Base-by-base conservation (phyloP, 306 rosid genomes). In the Sophora flavescens region DNA sequence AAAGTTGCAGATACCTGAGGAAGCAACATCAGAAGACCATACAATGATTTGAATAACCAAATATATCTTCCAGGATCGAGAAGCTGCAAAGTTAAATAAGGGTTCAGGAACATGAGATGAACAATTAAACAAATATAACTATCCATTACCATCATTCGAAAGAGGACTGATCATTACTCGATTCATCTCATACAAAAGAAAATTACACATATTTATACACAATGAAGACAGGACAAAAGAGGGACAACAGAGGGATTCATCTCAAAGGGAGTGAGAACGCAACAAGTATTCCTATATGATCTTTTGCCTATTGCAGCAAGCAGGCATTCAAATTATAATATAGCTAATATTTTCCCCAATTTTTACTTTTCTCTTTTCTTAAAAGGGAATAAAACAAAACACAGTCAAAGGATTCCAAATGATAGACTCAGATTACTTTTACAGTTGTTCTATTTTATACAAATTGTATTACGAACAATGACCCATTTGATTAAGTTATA, bases 11-110 rank as follows among this genome's bases (percentile, higher is more conserved):
- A 53, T 79, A 95, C 99, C 99, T 96, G 99, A 75, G 98, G 99
- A 87, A 96, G 98, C 83, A 96, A 74, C 99, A 96, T 96, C 74
- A 96, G 81, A 83, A 96, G 96, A 48, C 99, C 99, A 83, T 96
- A 89, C 70, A 96, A 81, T 8, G 97, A 86, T 87, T 92, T 96
- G 75, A 96, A 86, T 82, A 96, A 79, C 97, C 91, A 96, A 33
- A 82, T 78, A 79, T 92, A 86, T 86, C 89, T 91, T 84, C 91
- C 97, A 59, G 98, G 98, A 78, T 96, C 99, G 9, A 96, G 93
- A 89, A 96, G 98, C 99, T 96, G 93, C 86, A 87, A 85, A 83
- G 82, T 58, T 44, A 81, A 36, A 87, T 38, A 74, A 68, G 53
- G 42, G 54, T 68, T 86, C 75, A 78, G 81, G 28, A 45, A 44